Evolutionary conservation across 257 asterid species (phyloP), one percentile per base, ranked within the genome.

Genomic region (Thymus mandschuricus): DNA sequence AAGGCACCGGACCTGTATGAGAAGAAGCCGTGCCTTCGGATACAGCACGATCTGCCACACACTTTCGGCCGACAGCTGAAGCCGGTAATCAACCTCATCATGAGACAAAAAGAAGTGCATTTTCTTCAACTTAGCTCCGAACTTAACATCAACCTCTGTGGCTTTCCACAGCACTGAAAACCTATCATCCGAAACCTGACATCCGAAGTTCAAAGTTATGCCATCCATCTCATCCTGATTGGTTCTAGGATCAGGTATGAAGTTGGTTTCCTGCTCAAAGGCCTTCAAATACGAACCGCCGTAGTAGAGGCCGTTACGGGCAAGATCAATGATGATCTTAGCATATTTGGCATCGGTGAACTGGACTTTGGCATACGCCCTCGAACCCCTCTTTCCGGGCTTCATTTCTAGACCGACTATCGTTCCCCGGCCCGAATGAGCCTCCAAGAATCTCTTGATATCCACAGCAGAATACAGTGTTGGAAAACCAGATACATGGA

Each of bases 361-460:
- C 67, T 89, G 97, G 44, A 94, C 97, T 62, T n/a, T 85, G 10
- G 99, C 97, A 60, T 73, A 85, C 57, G 96, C 79, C 74, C 96
- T 83, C 31, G 45, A 10, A 56, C 91, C 87, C 3, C 60, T 31
- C 74, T 73, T 89, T 60, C 79, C 28, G 21, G 6, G 77, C 68
- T 79, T 87, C 35, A 93, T 89, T 66, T 93, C 91, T 66, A 89
- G 62, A 57, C 89, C 95, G 66, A 48, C 76, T n/a, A 91, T 63
- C 13, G 88, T 76, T 61, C 86, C 96, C 49, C 1, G 10, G 49
- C 89, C 87, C 0, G 92, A 83, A 10, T 54, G 3, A 1, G 0
- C 29, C 85, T 91, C 97, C 73, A 91, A 50, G 61, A 82, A 78
- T 2, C 0, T 27, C 58, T 52, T 87, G 62, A 83, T 82, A 9